Evolutionary conservation across 192 early-diverging fungal genomes (phyloP), one percentile per base, ranked within the genome.

Genomic region (Coemansia asiatica): DNA sequence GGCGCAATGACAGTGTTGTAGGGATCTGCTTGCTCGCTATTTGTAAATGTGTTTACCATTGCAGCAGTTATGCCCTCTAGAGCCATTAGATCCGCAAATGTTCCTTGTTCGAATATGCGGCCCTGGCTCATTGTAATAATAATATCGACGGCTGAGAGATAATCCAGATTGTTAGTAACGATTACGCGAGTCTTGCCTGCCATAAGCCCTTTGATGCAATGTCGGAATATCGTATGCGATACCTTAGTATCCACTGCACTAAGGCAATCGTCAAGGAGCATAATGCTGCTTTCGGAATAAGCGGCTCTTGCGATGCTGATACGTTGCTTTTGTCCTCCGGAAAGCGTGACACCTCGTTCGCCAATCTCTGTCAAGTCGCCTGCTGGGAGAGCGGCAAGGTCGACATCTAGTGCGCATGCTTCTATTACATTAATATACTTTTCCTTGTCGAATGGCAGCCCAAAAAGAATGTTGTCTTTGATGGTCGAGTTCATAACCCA

Each of bases 251-350:
- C 87, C 0, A 90, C 79, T 13, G 83, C 80, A 21, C 76, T 81
- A 9, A 97, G 78, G 6, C 89, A 88, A 66, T 97, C 94, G 59
- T 97, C 95, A 33, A 95, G 66, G 2, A 97, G 67, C 35, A 93
- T 76, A 8, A 89, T 87, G 47, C 87, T 81, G 1, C 88, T 86
- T 4, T 84, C 75, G 0, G 87, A 85, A 62, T 95, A 97, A 4
- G 87, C 85, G 0, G 91, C 92, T 13, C 95, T 85, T 1, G 92
- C 92, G 28, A 95, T 83, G 9, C 86, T 89, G 1, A 92, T 79
- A 27, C 92, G 83, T 69, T 91, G 90, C 60, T 89, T 90, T 61
- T 92, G 90, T 0, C 89, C 89, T 13, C 91, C 90, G 2, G 87
- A 86, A 1, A 91, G 67, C 8, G 82, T 86, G 16, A 83, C 84